Base-by-base conservation (phyloP, 129 eudicot genomes). In the Oenanthe sinensis region DNA sequence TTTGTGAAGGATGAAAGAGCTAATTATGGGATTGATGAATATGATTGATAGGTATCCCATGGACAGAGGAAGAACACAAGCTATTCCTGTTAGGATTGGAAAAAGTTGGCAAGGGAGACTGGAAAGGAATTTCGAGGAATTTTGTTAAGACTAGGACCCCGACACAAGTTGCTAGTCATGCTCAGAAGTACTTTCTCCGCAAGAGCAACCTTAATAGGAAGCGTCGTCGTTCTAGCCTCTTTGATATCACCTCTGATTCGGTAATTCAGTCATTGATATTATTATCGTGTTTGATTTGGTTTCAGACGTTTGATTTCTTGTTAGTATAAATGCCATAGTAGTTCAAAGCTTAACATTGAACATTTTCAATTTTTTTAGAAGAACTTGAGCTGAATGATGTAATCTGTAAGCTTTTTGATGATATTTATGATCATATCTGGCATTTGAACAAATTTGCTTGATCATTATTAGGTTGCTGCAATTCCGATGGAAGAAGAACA, bases 91-190 rank as follows among this genome's bases (percentile, higher is more conserved):
- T 91, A 60, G 98, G 98, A 78, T 63, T 94, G 78, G 80, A 88
- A 85, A 89, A 90, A 77, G 90, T 89, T 48, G 98, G 98, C 8
- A 94, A 90, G 78, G 98, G 98, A 47, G 97, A 91, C 67, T 94
- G 98, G 98, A 88, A 93, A 70, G 97, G 98, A 20, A 91, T 94
- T 75, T 91, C 98, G 0, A 87, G 90, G 78, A 94, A 91, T 79
- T 91, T 82, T 47, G 97, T 94, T 28, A 91, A 87, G 74, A 89
- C 97, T 5, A 85, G 98, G 15, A 91, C 98, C 0, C 97, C 98
- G 4, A 94, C 98, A 1, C 98, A 94, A 83, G 98, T 94, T 58
- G 98, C 98, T 9, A 94, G 98, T 67, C 98, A 94, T 79, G 98
- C 98, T 73, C 98, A 94, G 85, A 94, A 94, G 63, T 91, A 94